Conservation (phyloP, 805 yeast genomes). For the Kodamaea laetipori region DNA sequence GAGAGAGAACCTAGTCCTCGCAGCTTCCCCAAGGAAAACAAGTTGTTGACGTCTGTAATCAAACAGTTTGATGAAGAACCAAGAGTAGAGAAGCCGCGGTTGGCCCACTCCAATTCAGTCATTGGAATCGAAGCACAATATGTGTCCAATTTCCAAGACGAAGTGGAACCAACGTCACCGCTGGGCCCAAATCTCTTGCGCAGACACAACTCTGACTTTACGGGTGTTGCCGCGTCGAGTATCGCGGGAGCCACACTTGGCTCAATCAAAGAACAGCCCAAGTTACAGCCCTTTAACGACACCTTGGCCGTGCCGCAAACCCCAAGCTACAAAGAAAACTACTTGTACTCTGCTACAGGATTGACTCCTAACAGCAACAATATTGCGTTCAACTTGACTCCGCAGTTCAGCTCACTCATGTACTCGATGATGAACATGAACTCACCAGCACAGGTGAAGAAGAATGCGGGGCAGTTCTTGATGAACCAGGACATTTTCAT, state of each 20-base stretch:
- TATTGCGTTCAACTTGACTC: conserved; percentile 37
- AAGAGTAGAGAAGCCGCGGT: conserved; percentile 17
- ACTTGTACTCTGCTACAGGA: conserved; percentile 27
- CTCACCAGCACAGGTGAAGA: conserved; percentile 32
- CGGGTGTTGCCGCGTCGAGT: conserved; percentile 17
- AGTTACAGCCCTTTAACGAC: conserved; percentile 8
- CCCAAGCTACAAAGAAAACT: conserved; percentile 35
- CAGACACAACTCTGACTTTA: conserved; percentile 29
- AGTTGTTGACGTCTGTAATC: conserved; percentile 1
- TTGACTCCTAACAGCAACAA: conserved; percentile 28
- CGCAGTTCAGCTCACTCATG: conserved; percentile 45
- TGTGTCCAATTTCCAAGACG: conserved; percentile 2
- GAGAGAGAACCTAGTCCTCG: background rate
- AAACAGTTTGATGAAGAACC: conserved; percentile 1
- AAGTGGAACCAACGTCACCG: conserved; percentile 1
- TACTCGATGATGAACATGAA: conserved; percentile 36
- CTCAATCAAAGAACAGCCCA: conserved; percentile 17
- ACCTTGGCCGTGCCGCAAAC: conserved; percentile 33
- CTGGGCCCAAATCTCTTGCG: conserved; percentile 17
- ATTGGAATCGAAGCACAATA: conserved; percentile 28
- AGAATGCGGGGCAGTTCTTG: conserved; percentile 20
- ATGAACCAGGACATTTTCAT: conserved; percentile 34
- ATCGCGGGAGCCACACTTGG: conserved; percentile 10
- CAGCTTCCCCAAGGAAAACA: background rate
- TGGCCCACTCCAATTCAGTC: conserved; percentile 29